phyloP scores from a whole-genome alignment of 108 stramenopile species.

The Fistulifera solaris region DNA sequence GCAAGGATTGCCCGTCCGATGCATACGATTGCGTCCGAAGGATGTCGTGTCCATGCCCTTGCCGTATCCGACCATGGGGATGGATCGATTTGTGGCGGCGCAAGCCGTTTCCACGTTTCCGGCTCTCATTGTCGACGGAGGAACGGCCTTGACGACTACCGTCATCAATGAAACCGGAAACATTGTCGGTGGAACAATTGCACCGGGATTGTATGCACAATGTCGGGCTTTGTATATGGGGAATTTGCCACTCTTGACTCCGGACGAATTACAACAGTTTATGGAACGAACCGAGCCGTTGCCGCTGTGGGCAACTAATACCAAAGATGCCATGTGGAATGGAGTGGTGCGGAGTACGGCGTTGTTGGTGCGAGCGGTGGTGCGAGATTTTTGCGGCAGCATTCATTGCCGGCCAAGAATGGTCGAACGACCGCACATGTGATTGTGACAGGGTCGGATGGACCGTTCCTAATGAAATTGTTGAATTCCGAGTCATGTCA shows the following conservation, averaged over 20 bases:
- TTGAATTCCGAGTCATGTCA: constrained; percentile 7
- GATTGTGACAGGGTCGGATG: background rate
- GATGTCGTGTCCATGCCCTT: constrained; percentile 62
- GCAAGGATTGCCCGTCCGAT: constrained; percentile 30
- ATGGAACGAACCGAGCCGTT: constrained; percentile 24
- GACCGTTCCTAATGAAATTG: no score
- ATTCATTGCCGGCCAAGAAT: no score
- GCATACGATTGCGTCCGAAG: constrained; percentile 29
- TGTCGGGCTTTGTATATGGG: constrained; percentile 38
- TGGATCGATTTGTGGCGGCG: constrained; percentile 49
- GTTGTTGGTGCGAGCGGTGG: constrained; percentile 28
- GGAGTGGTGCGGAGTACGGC: constrained; percentile 39
- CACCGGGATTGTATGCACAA: constrained; percentile 31
- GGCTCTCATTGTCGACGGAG: constrained; percentile 52
- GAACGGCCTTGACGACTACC: constrained; percentile 61
- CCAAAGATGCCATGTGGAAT: constrained; percentile 48
- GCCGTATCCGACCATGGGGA: constrained; percentile 52
- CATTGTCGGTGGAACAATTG: constrained; percentile 67
- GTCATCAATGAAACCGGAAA: constrained; percentile 36
- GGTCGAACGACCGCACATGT: no score
- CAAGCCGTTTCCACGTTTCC: constrained; percentile 36
- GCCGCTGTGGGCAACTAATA: constrained; percentile 37
- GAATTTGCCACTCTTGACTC: constrained; percentile 35
- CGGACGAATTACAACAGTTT: constrained; percentile 14
- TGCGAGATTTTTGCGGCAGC: constrained; percentile 10